Evolutionary conservation across 371 early-diverging fungal genomes (phyloP), one percentile per base, ranked within the genome.

Genomic region (Mortierella sp.): DNA sequence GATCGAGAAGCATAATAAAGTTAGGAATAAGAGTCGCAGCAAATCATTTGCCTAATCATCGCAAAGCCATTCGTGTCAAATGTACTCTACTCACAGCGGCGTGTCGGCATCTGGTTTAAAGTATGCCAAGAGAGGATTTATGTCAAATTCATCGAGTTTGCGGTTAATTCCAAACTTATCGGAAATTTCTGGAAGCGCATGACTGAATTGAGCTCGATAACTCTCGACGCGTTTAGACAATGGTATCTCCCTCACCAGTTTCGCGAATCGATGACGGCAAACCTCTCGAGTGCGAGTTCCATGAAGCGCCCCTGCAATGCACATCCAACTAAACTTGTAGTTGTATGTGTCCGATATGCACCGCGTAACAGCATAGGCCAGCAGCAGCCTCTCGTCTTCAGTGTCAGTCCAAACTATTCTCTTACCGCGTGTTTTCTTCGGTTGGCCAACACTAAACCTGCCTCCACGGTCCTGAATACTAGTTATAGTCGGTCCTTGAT

Each of bases 211-310:
- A 9, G 61, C 59, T 14, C 68, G 67, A 24, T 71, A 79, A 54
- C 64, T 58, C 28, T 75, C 70, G 11, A 76, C 62, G 4, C 68
- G 76, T 14, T 72, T 68, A 11, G 63, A 28, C 1, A 66, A n/a
- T 6, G 49, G 37, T 0, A 63, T 18, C 12, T 72, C 73, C 20
- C 70, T 60, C 60, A 66, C 54, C 47, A 81, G 39, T 58, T 70
- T 72, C 47, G 47, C 70, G 18, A 35, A 68, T 16, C 83, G 76
- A 59, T 75, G 83, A 16, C 83, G 83, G 40, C 76, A 75, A 22
- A 72, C 57, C 40, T 72, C 73, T 14, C 69, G 59, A 12, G 28
- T 58, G 6, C 75, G 68, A 5, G 35, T 22, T 16, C 55, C 73
- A 14, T 55, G 10, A n/a, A 81, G 51, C 0, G 66, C 68, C 1